phyloP scores from a whole-genome alignment of 208 protist genomes.

The Wallacemonas rigidus region DNA sequence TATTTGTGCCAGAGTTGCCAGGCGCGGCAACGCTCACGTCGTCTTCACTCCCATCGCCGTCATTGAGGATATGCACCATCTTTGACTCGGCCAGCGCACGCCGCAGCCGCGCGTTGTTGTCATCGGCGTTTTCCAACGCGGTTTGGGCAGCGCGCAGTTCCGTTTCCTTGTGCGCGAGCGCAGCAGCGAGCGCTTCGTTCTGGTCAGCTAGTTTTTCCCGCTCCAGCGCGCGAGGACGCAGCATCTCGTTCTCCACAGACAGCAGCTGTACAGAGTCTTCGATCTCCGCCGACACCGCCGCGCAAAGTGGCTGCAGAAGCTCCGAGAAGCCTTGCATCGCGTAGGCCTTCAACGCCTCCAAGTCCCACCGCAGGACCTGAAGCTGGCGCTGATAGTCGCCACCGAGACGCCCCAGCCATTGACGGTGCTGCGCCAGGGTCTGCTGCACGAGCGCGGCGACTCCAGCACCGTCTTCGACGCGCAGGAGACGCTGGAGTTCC shows the following conservation, averaged over 20 bases:
- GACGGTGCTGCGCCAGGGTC: conserved; percentile 29
- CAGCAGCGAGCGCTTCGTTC: conserved; percentile 28
- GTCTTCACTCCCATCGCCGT: conserved; percentile 5
- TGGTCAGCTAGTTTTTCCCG: conserved; percentile 34
- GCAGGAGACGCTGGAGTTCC: conserved; percentile 51
- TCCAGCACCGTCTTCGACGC: conserved; percentile 37
- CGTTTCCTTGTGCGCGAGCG: conserved; percentile 21
- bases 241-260: conserved; percentile 38
- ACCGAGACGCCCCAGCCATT: conserved; percentile 21
- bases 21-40: neutral
- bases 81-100: conserved; percentile 40
- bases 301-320: conserved; percentile 76
- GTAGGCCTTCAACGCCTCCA: conserved; percentile 58
- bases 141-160: conserved; percentile 18
- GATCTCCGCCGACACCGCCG: conserved; percentile 20
- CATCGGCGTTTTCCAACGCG: conserved; percentile 21
- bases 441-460: conserved; percentile 33
- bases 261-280: conserved; percentile 30
- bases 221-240: conserved; percentile 43
- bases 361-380: conserved; percentile 42
- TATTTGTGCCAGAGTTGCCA: neutral
- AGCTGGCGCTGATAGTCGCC: conserved; percentile 81
- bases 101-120: conserved; percentile 36
- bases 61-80: conserved; percentile 27
- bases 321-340: conserved; percentile 71